A percentile compares a stretch with the other conserved stretches of the same genome.
phyloP scores from a whole-genome alignment of 2,329 filamentous ascomycete species.

The Metarhizium anisopliae region DNA sequence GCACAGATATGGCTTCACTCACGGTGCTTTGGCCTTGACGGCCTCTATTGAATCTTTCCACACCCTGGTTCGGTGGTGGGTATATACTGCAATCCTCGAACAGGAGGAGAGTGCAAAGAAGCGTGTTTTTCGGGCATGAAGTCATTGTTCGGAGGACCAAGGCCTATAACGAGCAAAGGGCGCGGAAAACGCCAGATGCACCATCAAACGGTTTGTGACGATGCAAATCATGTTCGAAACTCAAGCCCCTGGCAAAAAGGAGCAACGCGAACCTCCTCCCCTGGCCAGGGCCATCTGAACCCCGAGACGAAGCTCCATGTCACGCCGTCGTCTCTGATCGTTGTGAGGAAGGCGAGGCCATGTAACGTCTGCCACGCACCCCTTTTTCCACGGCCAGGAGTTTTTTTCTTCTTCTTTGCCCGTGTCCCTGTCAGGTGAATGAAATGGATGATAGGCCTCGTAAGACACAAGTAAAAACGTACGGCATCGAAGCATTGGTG shows the following conservation, averaged over 20 bases:
- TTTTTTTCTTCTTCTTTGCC: not conserved
- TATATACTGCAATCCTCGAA: not conserved
- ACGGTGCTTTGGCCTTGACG: not conserved
- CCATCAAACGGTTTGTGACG: not conserved
- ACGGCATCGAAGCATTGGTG: slow-evolving; percentile 8
- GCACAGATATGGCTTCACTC: not conserved
- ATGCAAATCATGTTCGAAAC: slow-evolving; percentile 3
- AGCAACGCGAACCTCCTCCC: not conserved
- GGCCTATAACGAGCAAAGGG: not conserved
- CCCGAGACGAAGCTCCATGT: slow-evolving; percentile 1
- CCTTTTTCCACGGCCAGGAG: not conserved
- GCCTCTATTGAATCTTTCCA: too few relatives aligned
- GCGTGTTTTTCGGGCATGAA: too few relatives aligned
- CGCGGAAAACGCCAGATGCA: not conserved
- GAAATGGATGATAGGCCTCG: slow-evolving; percentile 2
- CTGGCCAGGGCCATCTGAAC: not conserved
- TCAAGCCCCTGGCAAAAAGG: not conserved
- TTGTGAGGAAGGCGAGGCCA: not conserved
- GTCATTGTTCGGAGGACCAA: not conserved
- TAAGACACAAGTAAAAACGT: slow-evolving; percentile 1
- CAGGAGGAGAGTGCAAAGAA: not conserved
- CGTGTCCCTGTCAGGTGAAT: not conserved
- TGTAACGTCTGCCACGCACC: not conserved
- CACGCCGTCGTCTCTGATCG: not conserved
- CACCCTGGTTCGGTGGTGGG: not conserved